Percentiles rank a stretch among this genome's conserved stretches.
phyloP scores from a whole-genome alignment of 148 eudicot species.

The Amaranthus hypochondriacus region DNA sequence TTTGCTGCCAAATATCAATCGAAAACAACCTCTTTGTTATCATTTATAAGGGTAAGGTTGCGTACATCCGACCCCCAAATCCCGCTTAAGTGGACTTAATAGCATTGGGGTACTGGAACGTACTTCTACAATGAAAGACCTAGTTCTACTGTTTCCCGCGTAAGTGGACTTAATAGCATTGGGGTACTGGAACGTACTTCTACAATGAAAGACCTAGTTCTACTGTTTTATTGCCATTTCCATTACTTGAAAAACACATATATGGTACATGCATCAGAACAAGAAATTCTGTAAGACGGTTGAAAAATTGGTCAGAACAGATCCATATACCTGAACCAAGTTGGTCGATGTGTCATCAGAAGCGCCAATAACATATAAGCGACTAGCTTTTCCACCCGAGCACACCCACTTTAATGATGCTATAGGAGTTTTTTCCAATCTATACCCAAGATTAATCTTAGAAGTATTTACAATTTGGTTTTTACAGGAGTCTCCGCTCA shows the following conservation, averaged over 20 bases:
- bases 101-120: too few species aligned
- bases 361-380: constrained; percentile 65
- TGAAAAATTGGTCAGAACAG: neutral
- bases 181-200: too few species aligned
- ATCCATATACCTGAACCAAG: constrained; percentile 65
- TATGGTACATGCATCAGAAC: neutral
- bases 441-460: constrained; percentile 87
- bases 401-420: constrained; percentile 63
- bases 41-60: too few species aligned
- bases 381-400: constrained; percentile 72
- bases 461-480: constrained; percentile 47
- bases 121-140: too few species aligned
- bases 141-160: too few species aligned
- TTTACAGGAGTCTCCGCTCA: constrained; percentile 23
- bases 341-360: constrained; percentile 50
- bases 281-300: neutral
- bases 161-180: too few species aligned
- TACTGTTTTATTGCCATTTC: too few species aligned
- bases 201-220: too few species aligned
- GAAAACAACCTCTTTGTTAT: too few species aligned
- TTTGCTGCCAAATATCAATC: too few species aligned
- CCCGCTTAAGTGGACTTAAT: too few species aligned
- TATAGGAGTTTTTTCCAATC: constrained; percentile 67
- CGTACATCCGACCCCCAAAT: too few species aligned
- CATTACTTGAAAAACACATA: neutral